Conservation (phyloP, 2,329 filamentous ascomycete genomes). For the Daldinia sp. region DNA sequence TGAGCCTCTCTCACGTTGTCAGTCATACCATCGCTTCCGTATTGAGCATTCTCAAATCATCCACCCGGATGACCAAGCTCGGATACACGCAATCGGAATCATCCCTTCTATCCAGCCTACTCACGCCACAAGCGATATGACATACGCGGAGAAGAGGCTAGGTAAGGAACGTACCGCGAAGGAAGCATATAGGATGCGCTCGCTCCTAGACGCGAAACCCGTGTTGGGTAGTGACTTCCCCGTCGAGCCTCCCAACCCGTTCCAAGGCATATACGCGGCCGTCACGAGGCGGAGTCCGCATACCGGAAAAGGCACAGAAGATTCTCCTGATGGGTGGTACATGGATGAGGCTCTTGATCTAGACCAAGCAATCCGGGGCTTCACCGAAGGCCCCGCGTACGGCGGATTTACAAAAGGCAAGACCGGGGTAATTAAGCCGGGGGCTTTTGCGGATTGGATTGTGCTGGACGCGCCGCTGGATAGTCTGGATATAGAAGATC, state of each 20-base stretch:
- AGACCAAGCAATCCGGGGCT: conserved; percentile 68
- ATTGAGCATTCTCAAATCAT: conserved; percentile 78
- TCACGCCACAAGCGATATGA: conserved; percentile 76
- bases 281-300: conserved; percentile 67
- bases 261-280: conserved; percentile 74
- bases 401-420: conserved; percentile 66
- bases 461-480: conserved; percentile 69
- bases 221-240: conserved; percentile 76
- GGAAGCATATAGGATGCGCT: conserved; percentile 73
- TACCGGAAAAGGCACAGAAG: conserved; percentile 59
- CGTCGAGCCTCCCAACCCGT: conserved; percentile 73
- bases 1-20: conserved; percentile 56
- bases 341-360: conserved; percentile 65
- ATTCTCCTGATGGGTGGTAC: conserved; percentile 64
- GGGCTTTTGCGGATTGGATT: conserved; percentile 74
- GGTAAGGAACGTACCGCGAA: conserved; percentile 61
- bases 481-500: conserved; percentile 56
- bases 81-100: conserved; percentile 66
- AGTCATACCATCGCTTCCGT: conserved; percentile 65
- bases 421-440: conserved; percentile 66
- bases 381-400: conserved; percentile 66
- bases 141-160: conserved; percentile 68
- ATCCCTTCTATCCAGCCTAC: conserved; percentile 76
- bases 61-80: conserved; percentile 68
- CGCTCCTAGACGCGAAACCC: conserved; percentile 61